phyloP scores from a whole-genome alignment of 495 filamentous ascomycete species.

The Talaromyces proteolyticus region DNA sequence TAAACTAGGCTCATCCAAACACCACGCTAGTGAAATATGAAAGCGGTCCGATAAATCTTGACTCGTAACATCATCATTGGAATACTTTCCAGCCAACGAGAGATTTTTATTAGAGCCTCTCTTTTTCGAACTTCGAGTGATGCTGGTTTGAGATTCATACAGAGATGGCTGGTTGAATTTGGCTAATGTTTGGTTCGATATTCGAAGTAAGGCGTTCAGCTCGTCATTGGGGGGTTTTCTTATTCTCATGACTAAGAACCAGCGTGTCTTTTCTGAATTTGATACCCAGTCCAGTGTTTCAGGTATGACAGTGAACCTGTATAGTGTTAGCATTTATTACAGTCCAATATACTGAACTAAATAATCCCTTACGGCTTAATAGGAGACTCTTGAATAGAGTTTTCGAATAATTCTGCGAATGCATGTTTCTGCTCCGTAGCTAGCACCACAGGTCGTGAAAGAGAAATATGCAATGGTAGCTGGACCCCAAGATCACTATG shows the following conservation, averaged over 20 bases:
- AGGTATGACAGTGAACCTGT: slow-evolving; percentile 46
- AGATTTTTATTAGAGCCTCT: not conserved
- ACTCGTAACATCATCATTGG: not conserved
- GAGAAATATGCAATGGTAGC: slow-evolving; percentile 83
- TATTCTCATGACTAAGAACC: slow-evolving; percentile 77
- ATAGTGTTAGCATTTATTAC: not conserved
- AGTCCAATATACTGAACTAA: not conserved
- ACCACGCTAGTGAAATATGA: slow-evolving; percentile 81
- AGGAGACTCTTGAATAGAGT: slow-evolving; percentile 28
- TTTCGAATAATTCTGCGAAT: slow-evolving; percentile 45
- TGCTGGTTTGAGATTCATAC: slow-evolving; percentile 36
- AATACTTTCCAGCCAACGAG: too few species aligned
- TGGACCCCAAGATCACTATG: slow-evolving; percentile 69
- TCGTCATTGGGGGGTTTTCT: slow-evolving; percentile 39
- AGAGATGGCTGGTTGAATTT: slow-evolving; percentile 65
- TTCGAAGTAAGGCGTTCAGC: slow-evolving; percentile 55
- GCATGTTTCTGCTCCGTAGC: slow-evolving; percentile 55
- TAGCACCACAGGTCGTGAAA: slow-evolving; percentile 71
- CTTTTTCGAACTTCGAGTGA: too few species aligned
- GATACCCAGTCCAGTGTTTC: slow-evolving; percentile 57
- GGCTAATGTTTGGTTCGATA: slow-evolving; percentile 57
- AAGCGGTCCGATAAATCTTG: slow-evolving; percentile 51
- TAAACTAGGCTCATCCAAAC: slow-evolving; percentile 30
- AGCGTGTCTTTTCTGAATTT: slow-evolving; percentile 70
- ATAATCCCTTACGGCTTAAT: slow-evolving; percentile 31